Evolutionary conservation across 345 rosid species (phyloP).

Genomic region (Barbarea vulgaris): DNA sequence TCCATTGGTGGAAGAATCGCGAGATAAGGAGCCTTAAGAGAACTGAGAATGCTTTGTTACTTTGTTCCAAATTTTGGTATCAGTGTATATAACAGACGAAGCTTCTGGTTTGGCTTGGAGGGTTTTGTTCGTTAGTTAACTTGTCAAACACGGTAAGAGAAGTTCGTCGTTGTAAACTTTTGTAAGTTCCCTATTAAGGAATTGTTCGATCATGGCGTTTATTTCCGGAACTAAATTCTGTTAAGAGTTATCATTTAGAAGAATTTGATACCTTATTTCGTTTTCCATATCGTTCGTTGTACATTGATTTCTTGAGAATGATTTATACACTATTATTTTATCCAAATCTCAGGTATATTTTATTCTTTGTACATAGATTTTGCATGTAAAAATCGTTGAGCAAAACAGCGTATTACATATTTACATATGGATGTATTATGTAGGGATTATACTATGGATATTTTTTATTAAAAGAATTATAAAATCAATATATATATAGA

Average conservation of each 20-base stretch:
- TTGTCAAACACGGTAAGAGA: constrained; percentile 21
- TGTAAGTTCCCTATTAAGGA: constrained; percentile 6
- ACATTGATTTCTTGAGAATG: not conserved
- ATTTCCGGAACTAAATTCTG: not conserved
- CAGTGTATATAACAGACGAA: constrained; percentile 35
- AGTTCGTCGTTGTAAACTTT: constrained; percentile 18
- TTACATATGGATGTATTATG: no score
- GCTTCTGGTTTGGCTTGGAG: constrained; percentile 21
- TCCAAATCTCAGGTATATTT: not conserved
- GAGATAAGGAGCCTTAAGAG: constrained; percentile 53
- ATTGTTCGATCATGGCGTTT: not conserved
- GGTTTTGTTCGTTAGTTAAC: constrained; percentile 26
- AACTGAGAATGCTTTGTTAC: constrained; percentile 11
- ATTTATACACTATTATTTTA: no score
- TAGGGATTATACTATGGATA: no score
- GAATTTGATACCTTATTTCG: not conserved
- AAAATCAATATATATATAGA: no score
- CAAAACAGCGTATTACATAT: no score
- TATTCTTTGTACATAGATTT: no score
- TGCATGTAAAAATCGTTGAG: not conserved
- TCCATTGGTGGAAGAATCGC: constrained; percentile 55
- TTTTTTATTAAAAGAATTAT: no score
- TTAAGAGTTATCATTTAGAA: not conserved
- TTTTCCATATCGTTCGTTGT: not conserved
- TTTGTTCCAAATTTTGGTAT: constrained; percentile 20